Conservation (phyloP, 202 grass and related monocot species). For the Digitaria exilis region DNA sequence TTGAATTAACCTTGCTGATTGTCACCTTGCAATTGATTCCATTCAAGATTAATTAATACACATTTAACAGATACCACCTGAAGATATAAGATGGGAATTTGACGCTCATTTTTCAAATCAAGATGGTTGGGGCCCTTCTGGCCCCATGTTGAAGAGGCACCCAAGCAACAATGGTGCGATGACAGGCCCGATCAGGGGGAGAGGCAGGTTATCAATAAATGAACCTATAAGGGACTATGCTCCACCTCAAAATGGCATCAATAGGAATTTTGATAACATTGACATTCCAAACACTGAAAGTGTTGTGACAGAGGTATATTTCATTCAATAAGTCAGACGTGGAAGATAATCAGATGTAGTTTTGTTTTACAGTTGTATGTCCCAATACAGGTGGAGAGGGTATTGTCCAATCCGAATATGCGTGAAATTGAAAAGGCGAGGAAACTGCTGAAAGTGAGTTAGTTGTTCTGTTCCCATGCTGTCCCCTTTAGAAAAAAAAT, state of each 20-base stretch:
- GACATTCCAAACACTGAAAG: conserved; percentile 67
- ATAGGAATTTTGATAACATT: conserved; percentile 55
- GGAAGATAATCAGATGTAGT: conserved; percentile 30
- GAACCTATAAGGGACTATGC: conserved; percentile 48
- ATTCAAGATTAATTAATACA: conserved; percentile 5
- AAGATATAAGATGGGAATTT: conserved; percentile 87
- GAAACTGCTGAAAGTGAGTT: conserved; percentile 82
- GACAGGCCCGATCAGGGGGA: conserved; percentile 33
- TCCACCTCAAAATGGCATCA: conserved; percentile 63
- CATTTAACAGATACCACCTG: conserved; percentile 68
- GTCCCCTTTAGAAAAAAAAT: background rate
- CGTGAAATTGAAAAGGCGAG: conserved; percentile 78
- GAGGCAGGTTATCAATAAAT: conserved; percentile 60
- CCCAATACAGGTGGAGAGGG: conserved; percentile 69
- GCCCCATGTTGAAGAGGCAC: conserved; percentile 48
- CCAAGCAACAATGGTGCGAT: conserved; percentile 49
- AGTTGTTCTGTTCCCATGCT: conserved; percentile 20
- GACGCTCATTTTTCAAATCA: conserved; percentile 48
- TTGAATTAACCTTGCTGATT: conserved; percentile 12
- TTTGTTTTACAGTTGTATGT: conserved; percentile 34
- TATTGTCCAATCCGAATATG: conserved; percentile 78
- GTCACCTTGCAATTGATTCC: conserved; percentile 21
- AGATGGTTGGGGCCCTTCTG: conserved; percentile 43
- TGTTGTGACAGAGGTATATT: conserved; percentile 74
- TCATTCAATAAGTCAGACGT: conserved; percentile 12